phyloP scores from a whole-genome alignment of 805 yeast genomes.

The Blastobotrys mokoenaii region DNA sequence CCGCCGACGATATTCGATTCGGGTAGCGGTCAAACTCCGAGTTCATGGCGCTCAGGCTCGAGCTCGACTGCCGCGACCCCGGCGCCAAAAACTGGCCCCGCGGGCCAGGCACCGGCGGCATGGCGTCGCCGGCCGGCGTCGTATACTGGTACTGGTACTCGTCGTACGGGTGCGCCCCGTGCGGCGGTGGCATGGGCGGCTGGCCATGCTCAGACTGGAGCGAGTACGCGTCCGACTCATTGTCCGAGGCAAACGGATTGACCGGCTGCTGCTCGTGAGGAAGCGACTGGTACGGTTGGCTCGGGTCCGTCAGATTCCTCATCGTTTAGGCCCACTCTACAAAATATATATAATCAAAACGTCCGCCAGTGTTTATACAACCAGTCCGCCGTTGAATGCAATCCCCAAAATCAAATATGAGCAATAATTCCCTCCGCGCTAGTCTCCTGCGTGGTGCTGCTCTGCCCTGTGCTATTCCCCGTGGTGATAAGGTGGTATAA shows the following conservation, averaged over 20 bases:
- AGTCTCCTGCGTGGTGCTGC: no score
- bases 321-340: no score
- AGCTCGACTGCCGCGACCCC: conserved; percentile 16
- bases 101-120: conserved; percentile 10
- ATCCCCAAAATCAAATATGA: no score
- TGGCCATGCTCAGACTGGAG: conserved; percentile 7
- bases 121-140: background rate
- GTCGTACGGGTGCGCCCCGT: background rate
- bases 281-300: conserved; percentile 14
- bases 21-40: conserved; percentile 32
- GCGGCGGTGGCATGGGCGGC: background rate
- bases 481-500: no score
- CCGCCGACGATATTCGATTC: conserved; percentile 21
- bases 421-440: no score
- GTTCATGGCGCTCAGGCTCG: conserved; percentile 17
- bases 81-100: conserved; percentile 7
- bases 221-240: conserved; percentile 14
- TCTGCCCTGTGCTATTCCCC: no score
- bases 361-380: no score
- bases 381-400: no score
- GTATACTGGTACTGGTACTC: conserved; percentile 5
- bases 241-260: conserved; percentile 26
- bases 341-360: no score
- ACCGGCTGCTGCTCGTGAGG: conserved; percentile 12
- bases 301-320: conserved; percentile 15